Percentiles rank a stretch among this genome's conserved stretches.
These are phyloP conservation scores for Suhomyces prunicola DNA, from an alignment of 805 yeast genomes.

Conservation along the genomic window DNA sequence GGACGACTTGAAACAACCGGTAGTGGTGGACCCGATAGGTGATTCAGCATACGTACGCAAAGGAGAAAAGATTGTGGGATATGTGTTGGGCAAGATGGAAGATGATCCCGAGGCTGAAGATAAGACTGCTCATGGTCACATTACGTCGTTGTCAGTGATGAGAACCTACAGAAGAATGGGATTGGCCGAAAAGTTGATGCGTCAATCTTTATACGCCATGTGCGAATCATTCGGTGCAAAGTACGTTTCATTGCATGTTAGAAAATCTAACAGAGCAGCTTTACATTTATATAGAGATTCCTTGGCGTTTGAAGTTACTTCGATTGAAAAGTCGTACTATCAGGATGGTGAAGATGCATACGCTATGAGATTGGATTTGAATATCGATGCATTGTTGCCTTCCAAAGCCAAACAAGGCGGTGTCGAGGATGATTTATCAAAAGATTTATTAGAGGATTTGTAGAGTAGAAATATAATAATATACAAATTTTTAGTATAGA, in stretches of 20 bases:
- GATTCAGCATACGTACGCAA: constrained; percentile 63
- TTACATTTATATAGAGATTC: constrained; percentile 87
- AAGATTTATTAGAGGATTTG: constrained; percentile 29
- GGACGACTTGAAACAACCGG: constrained; percentile 8
- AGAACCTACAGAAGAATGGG: constrained; percentile 95
- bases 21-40: constrained; percentile 42
- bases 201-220: constrained; percentile 75
- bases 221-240: constrained; percentile 78
- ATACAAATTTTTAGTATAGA: constrained; percentile 2
- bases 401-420: constrained; percentile 38
- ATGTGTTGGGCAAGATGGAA: constrained; percentile 94
- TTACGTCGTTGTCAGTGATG: constrained; percentile 92
- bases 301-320: constrained; percentile 73
- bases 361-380: constrained; percentile 77
- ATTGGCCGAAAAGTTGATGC: constrained; percentile 86
- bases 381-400: constrained; percentile 60
- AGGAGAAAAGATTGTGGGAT: constrained; percentile 89
- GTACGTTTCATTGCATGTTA: constrained; percentile 87
- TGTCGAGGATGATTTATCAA: constrained; percentile 52
- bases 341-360: constrained; percentile 98
- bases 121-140: constrained; percentile 85
- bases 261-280: constrained; percentile 92
- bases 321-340: constrained; percentile 84
- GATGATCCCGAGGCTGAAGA: constrained; percentile 81
- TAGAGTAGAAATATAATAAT: constrained; percentile 1